Percentiles rank a stretch among this genome's conserved stretches.
Evolutionary conservation across 140 eudicot genomes (phyloP).

Genomic region (Anethum foeniculum): DNA sequence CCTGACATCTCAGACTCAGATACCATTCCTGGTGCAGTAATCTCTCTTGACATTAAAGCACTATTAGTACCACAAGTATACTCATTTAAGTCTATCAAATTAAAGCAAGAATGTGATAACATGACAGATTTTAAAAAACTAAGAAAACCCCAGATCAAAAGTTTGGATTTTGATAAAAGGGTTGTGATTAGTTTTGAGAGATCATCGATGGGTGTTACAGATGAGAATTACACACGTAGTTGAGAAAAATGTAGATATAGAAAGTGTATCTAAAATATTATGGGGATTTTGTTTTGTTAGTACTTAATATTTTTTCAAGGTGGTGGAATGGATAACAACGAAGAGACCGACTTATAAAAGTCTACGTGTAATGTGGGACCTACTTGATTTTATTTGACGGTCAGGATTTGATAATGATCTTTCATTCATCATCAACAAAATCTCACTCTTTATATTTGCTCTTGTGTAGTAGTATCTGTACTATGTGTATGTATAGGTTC

Average conservation of each 20-base stretch:
- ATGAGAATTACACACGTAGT: not conserved
- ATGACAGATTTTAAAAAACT: constrained; percentile 23
- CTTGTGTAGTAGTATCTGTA: constrained; percentile 8
- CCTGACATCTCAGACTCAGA: constrained; percentile 39
- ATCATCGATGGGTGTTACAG: not conserved
- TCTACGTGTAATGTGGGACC: constrained; percentile 1
- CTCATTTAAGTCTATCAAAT: constrained; percentile 64
- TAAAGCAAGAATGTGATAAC: constrained; percentile 79
- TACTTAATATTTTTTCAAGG: not conserved
- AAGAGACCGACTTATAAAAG: constrained; percentile 11
- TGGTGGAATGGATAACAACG: constrained; percentile 24
- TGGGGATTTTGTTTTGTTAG: not conserved
- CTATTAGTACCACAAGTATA: constrained; percentile 37
- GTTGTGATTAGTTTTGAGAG: not conserved
- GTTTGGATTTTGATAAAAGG: not conserved
- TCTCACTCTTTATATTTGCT: not conserved
- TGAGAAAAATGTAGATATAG: not conserved
- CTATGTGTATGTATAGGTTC: not conserved
- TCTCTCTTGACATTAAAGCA: constrained; percentile 46
- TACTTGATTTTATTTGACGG: constrained; percentile 6
- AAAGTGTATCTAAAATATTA: not conserved
- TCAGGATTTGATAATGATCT: constrained; percentile 15
- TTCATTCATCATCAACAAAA: constrained; percentile 15
- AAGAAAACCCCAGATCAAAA: not conserved
- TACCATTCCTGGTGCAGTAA: constrained; percentile 52